phyloP scores from a whole-genome alignment of 202 grass and related monocot species.

The Carex arenaria region DNA sequence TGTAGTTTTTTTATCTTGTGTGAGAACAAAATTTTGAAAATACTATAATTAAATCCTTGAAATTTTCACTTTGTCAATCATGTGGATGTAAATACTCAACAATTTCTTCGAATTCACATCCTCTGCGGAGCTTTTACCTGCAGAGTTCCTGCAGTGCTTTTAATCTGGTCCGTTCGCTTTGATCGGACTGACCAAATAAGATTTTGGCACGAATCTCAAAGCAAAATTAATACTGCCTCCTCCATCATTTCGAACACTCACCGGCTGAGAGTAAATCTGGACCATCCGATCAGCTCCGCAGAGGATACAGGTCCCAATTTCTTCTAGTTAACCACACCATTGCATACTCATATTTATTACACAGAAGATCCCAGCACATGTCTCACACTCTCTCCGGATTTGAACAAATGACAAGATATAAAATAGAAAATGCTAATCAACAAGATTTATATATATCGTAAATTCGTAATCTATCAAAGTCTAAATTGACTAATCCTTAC shows the following conservation, averaged over 20 bases:
- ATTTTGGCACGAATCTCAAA: no score
- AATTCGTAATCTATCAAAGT: slow-evolving; percentile 8
- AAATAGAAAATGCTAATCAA: slow-evolving; percentile 3
- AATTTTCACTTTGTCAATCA: not conserved
- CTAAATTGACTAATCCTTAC: slow-evolving; percentile 26
- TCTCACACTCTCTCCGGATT: not conserved
- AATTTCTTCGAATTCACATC: not conserved
- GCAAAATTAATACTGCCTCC: no score
- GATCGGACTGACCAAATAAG: no score
- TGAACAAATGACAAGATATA: slow-evolving; percentile 26
- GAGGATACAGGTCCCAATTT: no score
- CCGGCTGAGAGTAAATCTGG: no score
- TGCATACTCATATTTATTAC: not conserved
- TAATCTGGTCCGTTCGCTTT: no score
- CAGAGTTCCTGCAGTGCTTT: no score
- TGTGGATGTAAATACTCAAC: not conserved
- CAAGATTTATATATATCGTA: not conserved
- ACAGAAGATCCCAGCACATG: not conserved
- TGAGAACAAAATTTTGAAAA: not conserved
- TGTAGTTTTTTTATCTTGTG: not conserved
- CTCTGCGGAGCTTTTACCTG: no score
- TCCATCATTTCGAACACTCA: no score
- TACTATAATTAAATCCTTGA: not conserved
- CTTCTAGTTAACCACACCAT: slow-evolving; percentile 2
- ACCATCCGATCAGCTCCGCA: no score